Evolutionary conservation across 2,329 filamentous ascomycete genomes (phyloP), one percentile per base, ranked within the genome.

Genomic region (Colletotrichum lupini): DNA sequence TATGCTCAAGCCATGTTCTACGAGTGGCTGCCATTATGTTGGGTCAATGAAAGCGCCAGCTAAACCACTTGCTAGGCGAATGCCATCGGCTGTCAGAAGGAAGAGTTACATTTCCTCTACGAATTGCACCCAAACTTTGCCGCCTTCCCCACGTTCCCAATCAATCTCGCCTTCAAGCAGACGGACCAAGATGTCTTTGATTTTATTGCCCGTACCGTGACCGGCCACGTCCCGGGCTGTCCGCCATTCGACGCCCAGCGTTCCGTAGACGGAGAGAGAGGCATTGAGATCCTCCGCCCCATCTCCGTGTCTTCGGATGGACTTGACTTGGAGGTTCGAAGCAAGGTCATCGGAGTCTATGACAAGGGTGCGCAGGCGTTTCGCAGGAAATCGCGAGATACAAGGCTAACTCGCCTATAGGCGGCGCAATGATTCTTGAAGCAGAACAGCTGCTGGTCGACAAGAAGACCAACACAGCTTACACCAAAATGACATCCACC

Each of bases 131-230:
- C 84, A 5, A 77, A 80, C 24, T 86, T 87, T 59, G 81, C 84
- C 19, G 79, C 78, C 7, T 87, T 87, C 73, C 85, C 85, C n/a
- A 87, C 85, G 0, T 87, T 86, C 69, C 82, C 85, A 32, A 82
- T 85, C 75, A 85, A 85, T 68, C 80, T 86, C 5, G 79, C 80
- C 49, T 86, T 85, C 78, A 87, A 86, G 76, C 81, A 83, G 76
- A 84, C 84, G 6, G 81, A 83, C 63, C 82, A 85, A 69, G 85
- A 86, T 74, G 83, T 86, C 55, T 83, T 82, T 68, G 81, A 85
- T 76, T 85, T 84, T 75, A 80, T 82, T 75, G 77, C 80, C 7
- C 81, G 81, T 28, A 81, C 80, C 32, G 80, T 80, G 1, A 74
- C 79, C 1, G 78, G 75, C 42, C 75, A 80, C 7, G 80, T 85